Evolutionary conservation across 192 early-diverging fungal genomes (phyloP).

Genomic region (Coemansia sp.): DNA sequence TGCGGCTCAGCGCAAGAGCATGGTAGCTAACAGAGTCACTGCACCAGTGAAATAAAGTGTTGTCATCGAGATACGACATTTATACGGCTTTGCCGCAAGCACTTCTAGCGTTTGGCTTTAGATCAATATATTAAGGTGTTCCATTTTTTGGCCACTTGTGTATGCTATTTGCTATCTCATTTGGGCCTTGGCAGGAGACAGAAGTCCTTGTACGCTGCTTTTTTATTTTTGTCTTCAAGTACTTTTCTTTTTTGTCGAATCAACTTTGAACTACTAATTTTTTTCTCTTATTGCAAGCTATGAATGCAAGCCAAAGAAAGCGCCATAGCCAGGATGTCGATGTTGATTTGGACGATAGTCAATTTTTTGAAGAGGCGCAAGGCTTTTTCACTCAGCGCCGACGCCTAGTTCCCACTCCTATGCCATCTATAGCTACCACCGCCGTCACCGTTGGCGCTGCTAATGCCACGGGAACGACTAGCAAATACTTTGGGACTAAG

Average conservation of each 20-base stretch:
- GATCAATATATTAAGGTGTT: not conserved
- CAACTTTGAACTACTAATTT: not conserved
- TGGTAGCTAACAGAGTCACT: no score
- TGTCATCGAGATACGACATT: no score
- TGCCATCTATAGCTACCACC: not conserved
- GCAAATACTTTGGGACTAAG: slow-evolving; percentile 13
- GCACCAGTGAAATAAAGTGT: no score
- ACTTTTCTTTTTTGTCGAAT: no score
- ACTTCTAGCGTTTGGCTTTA: no score
- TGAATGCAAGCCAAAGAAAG: not conserved
- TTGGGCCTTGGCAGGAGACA: no score
- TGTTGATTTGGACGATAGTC: not conserved
- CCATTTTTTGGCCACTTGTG: not conserved
- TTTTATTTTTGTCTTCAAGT: not conserved
- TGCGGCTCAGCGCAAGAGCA: slow-evolving; percentile 54
- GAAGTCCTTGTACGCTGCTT: no score
- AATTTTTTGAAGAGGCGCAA: not conserved
- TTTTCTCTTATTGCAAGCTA: not conserved
- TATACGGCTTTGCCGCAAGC: no score
- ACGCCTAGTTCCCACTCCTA: not conserved
- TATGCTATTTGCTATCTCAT: no score
- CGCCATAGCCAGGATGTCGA: not conserved
- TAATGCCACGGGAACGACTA: not conserved
- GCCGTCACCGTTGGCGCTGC: not conserved
- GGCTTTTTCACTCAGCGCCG: not conserved